These are phyloP conservation scores for Fusarium praegraminearum DNA, from an alignment of 2,329 filamentous ascomycete genomes.

Conservation along the genomic window DNA sequence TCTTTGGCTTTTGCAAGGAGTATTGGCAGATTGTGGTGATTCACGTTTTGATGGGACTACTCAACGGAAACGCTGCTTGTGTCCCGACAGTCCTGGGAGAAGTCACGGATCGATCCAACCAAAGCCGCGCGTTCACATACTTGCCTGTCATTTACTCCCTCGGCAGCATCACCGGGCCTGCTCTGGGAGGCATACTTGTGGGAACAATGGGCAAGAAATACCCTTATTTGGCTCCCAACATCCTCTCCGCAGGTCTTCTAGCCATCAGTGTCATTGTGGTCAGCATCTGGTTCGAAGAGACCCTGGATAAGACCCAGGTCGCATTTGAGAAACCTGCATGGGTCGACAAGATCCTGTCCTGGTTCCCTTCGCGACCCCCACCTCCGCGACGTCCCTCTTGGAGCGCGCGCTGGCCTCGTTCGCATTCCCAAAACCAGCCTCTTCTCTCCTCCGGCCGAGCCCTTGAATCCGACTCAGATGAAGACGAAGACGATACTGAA, in stretches of 20 bases:
- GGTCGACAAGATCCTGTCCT: constrained; percentile 49
- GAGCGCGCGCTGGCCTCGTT: constrained; percentile 56
- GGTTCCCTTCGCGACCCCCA: constrained; percentile 41
- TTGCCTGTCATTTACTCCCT: constrained; percentile 96
- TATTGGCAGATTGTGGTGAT: constrained; percentile 88
- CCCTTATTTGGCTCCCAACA: constrained; percentile 87
- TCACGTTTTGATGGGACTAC: constrained; percentile 88
- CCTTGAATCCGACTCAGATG: constrained; percentile 43
- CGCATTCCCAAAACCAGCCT: constrained; percentile 44
- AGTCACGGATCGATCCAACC: constrained; percentile 94
- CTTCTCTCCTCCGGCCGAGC: constrained; percentile 46
- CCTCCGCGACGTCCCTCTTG: constrained; percentile 51
- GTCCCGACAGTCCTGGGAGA: constrained; percentile 95
- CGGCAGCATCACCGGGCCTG: constrained; percentile 91
- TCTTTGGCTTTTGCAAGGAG: constrained; percentile 86
- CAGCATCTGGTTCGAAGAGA: constrained; percentile 88
- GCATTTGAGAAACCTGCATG: constrained; percentile 51
- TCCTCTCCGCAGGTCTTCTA: constrained; percentile 80
- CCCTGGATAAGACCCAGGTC: constrained; percentile 56
- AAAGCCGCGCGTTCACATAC: constrained; percentile 93
- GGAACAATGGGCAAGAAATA: constrained; percentile 71
- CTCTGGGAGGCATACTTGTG: constrained; percentile 88
- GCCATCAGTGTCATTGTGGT: constrained; percentile 78
- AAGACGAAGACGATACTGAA: constrained; percentile 44
- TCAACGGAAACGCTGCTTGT: constrained; percentile 95